phyloP scores from a whole-genome alignment of 2,329 filamentous ascomycete genomes.

The Hymenoscyphus scutula region DNA sequence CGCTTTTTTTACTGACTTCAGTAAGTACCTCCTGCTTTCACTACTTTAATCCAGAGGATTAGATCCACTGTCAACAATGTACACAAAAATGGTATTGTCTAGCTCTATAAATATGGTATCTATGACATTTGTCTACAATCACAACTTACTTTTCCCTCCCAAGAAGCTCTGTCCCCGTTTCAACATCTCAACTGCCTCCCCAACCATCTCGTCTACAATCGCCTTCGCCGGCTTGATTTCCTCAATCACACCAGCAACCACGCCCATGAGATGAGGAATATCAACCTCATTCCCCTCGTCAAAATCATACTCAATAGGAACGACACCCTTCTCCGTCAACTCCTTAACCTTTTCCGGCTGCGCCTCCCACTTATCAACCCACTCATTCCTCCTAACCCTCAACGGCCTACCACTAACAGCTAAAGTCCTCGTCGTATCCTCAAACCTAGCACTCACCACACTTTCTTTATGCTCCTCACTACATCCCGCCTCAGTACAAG shows the following conservation, averaged over 20 bases:
- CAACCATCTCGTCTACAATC: slow-evolving; percentile 91
- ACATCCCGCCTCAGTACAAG: slow-evolving; percentile 75
- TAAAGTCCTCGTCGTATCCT: slow-evolving; percentile 78
- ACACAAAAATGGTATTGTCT: neutral
- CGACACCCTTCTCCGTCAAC: slow-evolving; percentile 72
- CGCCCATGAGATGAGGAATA: slow-evolving; percentile 87
- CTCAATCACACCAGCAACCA: slow-evolving; percentile 77
- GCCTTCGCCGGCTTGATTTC: slow-evolving; percentile 76
- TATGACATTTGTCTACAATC: slow-evolving; percentile 7
- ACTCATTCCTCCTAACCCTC: slow-evolving; percentile 78
- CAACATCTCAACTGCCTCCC: slow-evolving; percentile 68
- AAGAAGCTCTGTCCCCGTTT: slow-evolving; percentile 62
- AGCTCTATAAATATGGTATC: neutral
- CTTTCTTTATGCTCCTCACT: slow-evolving; percentile 79
- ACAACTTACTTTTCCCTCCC: slow-evolving; percentile 39
- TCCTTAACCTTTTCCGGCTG: slow-evolving; percentile 71
- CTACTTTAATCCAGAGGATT: too few species aligned
- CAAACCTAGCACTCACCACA: slow-evolving; percentile 75
- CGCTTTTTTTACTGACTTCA: too few species aligned
- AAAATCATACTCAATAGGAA: slow-evolving; percentile 80
- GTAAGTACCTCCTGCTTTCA: too few species aligned
- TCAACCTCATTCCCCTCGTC: slow-evolving; percentile 81
- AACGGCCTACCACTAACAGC: slow-evolving; percentile 80
- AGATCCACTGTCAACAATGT: too few species aligned
- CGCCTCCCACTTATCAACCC: slow-evolving; percentile 77